Conservation (phyloP, 306 rosid genomes). For the Castanea sativa region DNA sequence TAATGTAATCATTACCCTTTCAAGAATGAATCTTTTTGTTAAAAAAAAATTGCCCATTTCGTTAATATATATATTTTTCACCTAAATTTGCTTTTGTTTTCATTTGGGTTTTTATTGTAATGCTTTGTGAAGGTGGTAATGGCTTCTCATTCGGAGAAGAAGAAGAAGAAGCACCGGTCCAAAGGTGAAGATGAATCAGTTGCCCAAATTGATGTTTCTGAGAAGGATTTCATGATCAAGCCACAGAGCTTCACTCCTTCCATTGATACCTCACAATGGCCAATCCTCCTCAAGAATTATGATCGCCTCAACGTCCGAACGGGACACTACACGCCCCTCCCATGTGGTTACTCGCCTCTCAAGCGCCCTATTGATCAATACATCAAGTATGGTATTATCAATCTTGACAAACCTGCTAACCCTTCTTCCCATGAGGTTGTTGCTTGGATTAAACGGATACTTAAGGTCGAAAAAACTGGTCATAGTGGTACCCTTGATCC, state of each 20-base stretch:
- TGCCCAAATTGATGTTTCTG: neutral
- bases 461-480: slow-evolving; percentile 76
- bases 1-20: too few species aligned
- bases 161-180: slow-evolving; percentile 38
- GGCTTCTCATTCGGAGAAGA: slow-evolving; percentile 38
- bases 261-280: slow-evolving; percentile 77
- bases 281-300: slow-evolving; percentile 77
- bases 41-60: slow-evolving; percentile 7
- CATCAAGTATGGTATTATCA: slow-evolving; percentile 66
- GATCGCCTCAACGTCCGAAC: slow-evolving; percentile 84
- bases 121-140: too few species aligned
- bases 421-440: slow-evolving; percentile 91
- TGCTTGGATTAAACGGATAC: slow-evolving; percentile 80
- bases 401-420: slow-evolving; percentile 82
- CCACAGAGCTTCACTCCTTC: slow-evolving; percentile 67
- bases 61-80: too few species aligned
- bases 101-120: too few species aligned
- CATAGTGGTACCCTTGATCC: slow-evolving; percentile 85
- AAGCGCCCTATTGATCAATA: slow-evolving; percentile 73
- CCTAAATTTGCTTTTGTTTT: too few species aligned
- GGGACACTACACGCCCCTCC: slow-evolving; percentile 85
- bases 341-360: slow-evolving; percentile 67
- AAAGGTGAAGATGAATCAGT: slow-evolving; percentile 14
- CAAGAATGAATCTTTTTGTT: too few species aligned
- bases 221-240: slow-evolving; percentile 58